phyloP scores from a whole-genome alignment of 2,329 filamentous ascomycete genomes.

The Aspergillus persii region DNA sequence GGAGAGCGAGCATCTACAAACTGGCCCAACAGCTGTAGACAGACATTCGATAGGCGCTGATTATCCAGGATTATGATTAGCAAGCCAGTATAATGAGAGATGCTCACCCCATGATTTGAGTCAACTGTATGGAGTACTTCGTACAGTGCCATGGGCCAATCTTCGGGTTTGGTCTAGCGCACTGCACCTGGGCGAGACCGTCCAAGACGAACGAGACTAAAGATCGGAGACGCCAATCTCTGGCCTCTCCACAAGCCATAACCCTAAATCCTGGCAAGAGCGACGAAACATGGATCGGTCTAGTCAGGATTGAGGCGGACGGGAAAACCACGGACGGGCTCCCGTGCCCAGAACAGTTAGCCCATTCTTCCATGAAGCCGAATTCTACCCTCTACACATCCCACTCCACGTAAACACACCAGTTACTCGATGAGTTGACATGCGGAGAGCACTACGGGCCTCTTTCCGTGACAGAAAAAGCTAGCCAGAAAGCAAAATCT shows the following conservation, averaged over 20 bases:
- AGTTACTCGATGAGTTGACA: neutral
- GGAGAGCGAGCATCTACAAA: slow-evolving; percentile 2
- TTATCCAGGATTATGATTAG: neutral
- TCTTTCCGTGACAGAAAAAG: slow-evolving; percentile 1
- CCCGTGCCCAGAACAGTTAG: neutral
- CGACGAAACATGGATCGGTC: neutral
- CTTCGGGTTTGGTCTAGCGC: neutral
- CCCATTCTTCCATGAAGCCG: too few species aligned
- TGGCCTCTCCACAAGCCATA: neutral
- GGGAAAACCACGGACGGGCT: neutral
- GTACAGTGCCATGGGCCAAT: neutral
- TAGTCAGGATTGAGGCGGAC: neutral
- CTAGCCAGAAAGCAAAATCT: slow-evolving; percentile 1
- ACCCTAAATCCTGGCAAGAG: neutral
- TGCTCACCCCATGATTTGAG: neutral
- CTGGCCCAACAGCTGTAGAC: slow-evolving; percentile 1
- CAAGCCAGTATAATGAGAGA: neutral
- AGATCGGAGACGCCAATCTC: too few species aligned
- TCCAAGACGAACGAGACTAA: too few species aligned
- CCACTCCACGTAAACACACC: neutral
- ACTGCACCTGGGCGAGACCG: neutral
- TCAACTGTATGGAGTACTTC: too few species aligned
- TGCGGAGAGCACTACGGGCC: slow-evolving; percentile 4
- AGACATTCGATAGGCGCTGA: neutral
- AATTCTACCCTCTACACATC: neutral